A percentile compares a stretch with the other conserved stretches of the same genome.
Conservation (phyloP, 2,329 filamentous ascomycete species). For the Tolypocladium album region DNA sequence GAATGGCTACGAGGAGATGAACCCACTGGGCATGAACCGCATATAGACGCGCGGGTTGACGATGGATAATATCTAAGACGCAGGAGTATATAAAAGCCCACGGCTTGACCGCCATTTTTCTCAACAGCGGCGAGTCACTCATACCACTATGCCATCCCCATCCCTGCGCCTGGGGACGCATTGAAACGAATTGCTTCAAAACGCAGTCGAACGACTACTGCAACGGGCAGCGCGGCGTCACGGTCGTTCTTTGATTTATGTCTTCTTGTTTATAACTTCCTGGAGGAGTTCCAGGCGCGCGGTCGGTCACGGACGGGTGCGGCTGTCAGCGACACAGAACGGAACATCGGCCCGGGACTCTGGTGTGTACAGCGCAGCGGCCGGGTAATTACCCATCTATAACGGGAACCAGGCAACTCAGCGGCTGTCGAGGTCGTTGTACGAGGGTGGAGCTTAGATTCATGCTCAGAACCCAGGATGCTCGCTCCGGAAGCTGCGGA, state of each 20-base stretch:
- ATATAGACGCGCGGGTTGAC: constrained; percentile 22
- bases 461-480: background rate
- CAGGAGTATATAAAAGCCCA: background rate
- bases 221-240: constrained; percentile 8
- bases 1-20: constrained; percentile 29
- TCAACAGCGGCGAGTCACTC: background rate
- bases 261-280: background rate
- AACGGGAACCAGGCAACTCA: background rate
- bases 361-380: background rate
- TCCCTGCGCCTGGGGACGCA: background rate
- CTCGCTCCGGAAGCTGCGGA: background rate
- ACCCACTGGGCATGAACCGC: constrained; percentile 46
- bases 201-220: constrained; percentile 1
- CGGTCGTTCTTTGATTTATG: constrained; percentile 3
- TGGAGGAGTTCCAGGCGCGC: background rate
- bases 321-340: background rate
- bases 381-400: background rate
- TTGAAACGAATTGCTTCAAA: background rate
- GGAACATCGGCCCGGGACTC: background rate
- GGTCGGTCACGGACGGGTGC: background rate
- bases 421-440: background rate
- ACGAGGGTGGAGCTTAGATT: background rate
- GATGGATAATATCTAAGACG: background rate
- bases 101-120: background rate
- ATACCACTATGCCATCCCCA: constrained; percentile 4